Evolutionary conservation across 257 asterid species (phyloP).

Genomic region (Scutellaria minor): DNA sequence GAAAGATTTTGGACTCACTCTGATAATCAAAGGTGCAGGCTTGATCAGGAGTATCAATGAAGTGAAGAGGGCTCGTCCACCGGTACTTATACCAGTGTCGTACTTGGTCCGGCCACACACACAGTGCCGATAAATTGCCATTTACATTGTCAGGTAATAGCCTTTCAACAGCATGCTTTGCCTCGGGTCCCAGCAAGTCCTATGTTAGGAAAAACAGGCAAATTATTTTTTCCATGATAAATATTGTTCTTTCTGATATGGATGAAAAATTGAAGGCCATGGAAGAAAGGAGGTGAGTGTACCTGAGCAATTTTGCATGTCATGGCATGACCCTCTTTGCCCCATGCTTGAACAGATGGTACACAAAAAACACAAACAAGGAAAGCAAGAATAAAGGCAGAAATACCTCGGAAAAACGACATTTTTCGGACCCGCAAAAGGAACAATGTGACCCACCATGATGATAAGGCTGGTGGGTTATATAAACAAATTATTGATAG

Average conservation of each 20-base stretch:
- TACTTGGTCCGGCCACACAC: conserved; percentile 97
- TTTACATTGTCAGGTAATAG: conserved; percentile 72
- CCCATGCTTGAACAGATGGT: conserved; percentile 72
- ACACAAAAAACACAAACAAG: conserved; percentile 42
- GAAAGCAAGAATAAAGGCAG: conserved; percentile 35
- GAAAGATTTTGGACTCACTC: conserved; percentile 46
- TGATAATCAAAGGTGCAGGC: conserved; percentile 76
- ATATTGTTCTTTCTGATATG: not conserved
- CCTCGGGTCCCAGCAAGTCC: conserved; percentile 72
- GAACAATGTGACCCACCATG: conserved; percentile 31
- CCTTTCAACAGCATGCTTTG: conserved; percentile 65
- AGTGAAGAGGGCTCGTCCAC: conserved; percentile 93
- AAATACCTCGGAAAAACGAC: conserved; percentile 30
- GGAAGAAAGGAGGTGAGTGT: not conserved
- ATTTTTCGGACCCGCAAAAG: conserved; percentile 16
- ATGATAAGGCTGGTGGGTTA: conserved; percentile 19
- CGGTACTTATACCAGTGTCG: conserved; percentile 85
- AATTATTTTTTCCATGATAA: not conserved
- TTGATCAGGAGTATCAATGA: conserved; percentile 88
- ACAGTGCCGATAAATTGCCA: conserved; percentile 76
- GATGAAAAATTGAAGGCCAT: too few species aligned
- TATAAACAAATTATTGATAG: conserved; percentile 27
- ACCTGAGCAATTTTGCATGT: conserved; percentile 94
- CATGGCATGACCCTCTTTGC: conserved; percentile 91
- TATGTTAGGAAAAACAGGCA: conserved; percentile 27